These are phyloP conservation scores for Tephrocybe rancida DNA, from an alignment of 768 basidiomycete genomes.

Conservation along the genomic window DNA sequence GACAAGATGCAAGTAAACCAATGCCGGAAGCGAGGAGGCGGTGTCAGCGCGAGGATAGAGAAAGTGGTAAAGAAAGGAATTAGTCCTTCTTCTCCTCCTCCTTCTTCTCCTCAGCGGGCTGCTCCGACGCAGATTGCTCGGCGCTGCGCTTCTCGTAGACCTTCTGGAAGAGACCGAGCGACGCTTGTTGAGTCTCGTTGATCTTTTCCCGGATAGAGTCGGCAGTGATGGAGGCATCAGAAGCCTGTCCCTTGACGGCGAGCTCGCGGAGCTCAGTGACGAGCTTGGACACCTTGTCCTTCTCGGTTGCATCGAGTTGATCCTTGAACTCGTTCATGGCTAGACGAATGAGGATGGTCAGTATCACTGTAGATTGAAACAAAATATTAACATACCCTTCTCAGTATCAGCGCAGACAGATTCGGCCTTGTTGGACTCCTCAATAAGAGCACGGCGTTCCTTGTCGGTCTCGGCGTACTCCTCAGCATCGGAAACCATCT, in stretches of 20 bases:
- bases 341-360: constrained; percentile 32
- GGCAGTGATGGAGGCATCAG: constrained; percentile 78
- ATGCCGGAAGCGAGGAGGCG: neutral
- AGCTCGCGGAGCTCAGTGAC: constrained; percentile 87
- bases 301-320: constrained; percentile 89
- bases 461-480: constrained; percentile 94
- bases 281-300: constrained; percentile 91
- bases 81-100: constrained; percentile 92
- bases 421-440: constrained; percentile 96
- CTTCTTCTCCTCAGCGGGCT: constrained; percentile 43
- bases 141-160: constrained; percentile 92
- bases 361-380: neutral
- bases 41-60: neutral
- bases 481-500: constrained; percentile 95
- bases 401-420: constrained; percentile 94
- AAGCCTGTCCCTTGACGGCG: constrained; percentile 86
- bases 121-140: constrained; percentile 58
- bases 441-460: constrained; percentile 83
- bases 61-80: constrained; percentile 16
- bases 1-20: neutral
- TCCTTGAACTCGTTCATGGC: constrained; percentile 98
- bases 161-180: constrained; percentile 97
- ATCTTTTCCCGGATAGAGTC: constrained; percentile 93
- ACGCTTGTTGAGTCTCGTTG: constrained; percentile 91
- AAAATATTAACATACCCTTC: constrained; percentile 62